Evolutionary conservation across 805 yeast genomes (phyloP).

Genomic region (Yamadazyma phyllophila): DNA sequence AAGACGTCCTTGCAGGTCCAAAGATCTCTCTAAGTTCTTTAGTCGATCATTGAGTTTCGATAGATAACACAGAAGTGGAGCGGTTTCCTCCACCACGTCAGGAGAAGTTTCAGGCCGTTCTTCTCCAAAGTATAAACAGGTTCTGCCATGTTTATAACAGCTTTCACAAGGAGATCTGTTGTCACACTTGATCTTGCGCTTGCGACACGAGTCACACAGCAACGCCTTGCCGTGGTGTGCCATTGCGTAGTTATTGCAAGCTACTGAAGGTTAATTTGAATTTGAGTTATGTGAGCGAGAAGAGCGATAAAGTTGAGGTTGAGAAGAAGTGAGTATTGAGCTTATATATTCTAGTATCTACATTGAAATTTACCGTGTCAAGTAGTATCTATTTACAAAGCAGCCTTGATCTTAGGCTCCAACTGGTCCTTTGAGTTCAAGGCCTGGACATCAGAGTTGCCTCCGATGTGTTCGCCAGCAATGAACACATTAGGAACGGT

Average conservation of each 20-base stretch:
- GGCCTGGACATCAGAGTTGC: conserved; percentile 83
- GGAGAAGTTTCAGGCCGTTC: not conserved
- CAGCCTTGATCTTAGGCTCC: conserved; percentile 41
- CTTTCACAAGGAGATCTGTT: not conserved
- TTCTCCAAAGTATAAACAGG: not conserved
- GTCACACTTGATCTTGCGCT: conserved; percentile 2
- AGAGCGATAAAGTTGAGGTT: no score
- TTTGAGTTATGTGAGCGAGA: no score
- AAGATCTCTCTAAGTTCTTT: no score
- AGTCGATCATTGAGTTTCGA: not conserved
- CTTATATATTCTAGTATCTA: no score
- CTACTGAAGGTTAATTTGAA: no score
- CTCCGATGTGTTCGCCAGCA: conserved; percentile 91
- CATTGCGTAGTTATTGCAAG: not conserved
- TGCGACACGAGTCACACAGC: conserved; percentile 3
- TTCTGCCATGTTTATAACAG: not conserved
- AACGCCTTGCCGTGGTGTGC: not conserved
- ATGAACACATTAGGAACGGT: conserved; percentile 94
- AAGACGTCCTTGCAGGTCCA: no score
- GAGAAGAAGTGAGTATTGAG: no score
- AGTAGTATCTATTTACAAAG: conserved; percentile 20
- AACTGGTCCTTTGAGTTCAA: conserved; percentile 63
- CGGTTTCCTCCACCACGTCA: not conserved
- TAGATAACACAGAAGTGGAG: not conserved
- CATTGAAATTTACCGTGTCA: no score